Conservation (phyloP, 352 stramenopile species). For the Peronospora farinosa region DNA sequence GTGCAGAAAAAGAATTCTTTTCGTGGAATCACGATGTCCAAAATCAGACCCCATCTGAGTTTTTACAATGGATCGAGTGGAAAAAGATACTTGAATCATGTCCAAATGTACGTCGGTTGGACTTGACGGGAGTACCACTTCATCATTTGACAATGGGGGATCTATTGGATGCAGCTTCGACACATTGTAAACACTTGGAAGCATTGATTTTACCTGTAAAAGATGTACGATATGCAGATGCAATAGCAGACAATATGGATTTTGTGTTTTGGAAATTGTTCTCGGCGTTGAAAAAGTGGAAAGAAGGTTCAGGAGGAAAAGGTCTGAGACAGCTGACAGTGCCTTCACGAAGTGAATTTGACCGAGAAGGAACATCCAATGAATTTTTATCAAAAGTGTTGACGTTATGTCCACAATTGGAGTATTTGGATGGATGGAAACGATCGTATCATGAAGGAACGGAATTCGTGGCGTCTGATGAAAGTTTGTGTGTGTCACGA, state of each 20-base stretch:
- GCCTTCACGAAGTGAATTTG: slow-evolving; percentile 27
- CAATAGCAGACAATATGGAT: slow-evolving; percentile 35
- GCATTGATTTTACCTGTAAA: slow-evolving; percentile 38
- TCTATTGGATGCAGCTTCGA: slow-evolving; percentile 32
- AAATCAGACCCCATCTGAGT: slow-evolving; percentile 4
- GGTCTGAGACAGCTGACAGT: slow-evolving; percentile 34
- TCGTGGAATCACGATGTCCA: slow-evolving; percentile 36
- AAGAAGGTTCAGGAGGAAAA: slow-evolving; percentile 15
- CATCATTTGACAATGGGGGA: slow-evolving; percentile 37
- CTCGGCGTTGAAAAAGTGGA: slow-evolving; percentile 28
- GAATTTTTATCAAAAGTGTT: slow-evolving; percentile 29
- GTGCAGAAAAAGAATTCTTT: slow-evolving; percentile 16
- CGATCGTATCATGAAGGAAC: slow-evolving; percentile 38
- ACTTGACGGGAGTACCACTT: slow-evolving; percentile 36
- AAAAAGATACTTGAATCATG: slow-evolving; percentile 25
- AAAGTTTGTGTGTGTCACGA: slow-evolving; percentile 30
- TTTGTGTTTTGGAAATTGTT: slow-evolving; percentile 37
- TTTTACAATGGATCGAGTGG: slow-evolving; percentile 45
- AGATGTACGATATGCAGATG: slow-evolving; percentile 22
- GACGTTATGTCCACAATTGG: slow-evolving; percentile 39
- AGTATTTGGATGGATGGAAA: slow-evolving; percentile 68
- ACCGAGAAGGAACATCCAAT: slow-evolving; percentile 31
- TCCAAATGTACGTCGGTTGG: slow-evolving; percentile 35
- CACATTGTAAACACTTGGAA: slow-evolving; percentile 26
- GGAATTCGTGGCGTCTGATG: slow-evolving; percentile 32